Conservation (phyloP, 805 yeast genomes). For the Kodamaea jinghongensis region DNA sequence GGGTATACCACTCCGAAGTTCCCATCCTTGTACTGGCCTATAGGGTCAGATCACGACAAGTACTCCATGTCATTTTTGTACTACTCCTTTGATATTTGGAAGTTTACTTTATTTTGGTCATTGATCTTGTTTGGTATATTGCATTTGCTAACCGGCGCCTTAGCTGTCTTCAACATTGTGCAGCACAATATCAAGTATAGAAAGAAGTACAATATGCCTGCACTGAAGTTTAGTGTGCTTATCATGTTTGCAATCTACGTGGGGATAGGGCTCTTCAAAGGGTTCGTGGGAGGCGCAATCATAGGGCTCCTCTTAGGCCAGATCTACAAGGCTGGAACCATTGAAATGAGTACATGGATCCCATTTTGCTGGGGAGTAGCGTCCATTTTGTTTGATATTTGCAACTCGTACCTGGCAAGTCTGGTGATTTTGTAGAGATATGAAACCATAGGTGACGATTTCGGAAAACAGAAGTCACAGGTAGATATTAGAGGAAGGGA, state of each 20-base stretch:
- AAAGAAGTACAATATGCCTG: conserved; percentile 2
- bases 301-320: conserved; percentile 74
- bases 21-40: conserved; percentile 80
- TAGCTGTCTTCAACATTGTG: conserved; percentile 43
- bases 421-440: conserved; percentile 18
- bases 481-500: too few relatives aligned
- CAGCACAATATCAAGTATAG: conserved; percentile 20
- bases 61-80: conserved; percentile 60
- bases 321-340: conserved; percentile 73
- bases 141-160: conserved; percentile 60
- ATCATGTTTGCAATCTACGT: conserved; percentile 48
- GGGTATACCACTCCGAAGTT: conserved; percentile 79
- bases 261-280: conserved; percentile 59
- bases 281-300: conserved; percentile 68
- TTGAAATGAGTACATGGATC: conserved; percentile 93
- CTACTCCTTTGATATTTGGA: conserved; percentile 71
- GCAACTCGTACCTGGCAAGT: conserved; percentile 63
- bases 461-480: too few relatives aligned
- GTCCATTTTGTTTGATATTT: conserved; percentile 62
- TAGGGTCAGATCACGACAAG: conserved; percentile 33
- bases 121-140: conserved; percentile 62
- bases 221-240: conserved; percentile 26
- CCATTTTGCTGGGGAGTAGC: conserved; percentile 81
- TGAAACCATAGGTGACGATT: too few relatives aligned
- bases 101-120: conserved; percentile 79